Percentiles rank a stretch among this genome's conserved stretches.
phyloP scores from a whole-genome alignment of 805 yeast species.

The Priceomyces castillae region DNA sequence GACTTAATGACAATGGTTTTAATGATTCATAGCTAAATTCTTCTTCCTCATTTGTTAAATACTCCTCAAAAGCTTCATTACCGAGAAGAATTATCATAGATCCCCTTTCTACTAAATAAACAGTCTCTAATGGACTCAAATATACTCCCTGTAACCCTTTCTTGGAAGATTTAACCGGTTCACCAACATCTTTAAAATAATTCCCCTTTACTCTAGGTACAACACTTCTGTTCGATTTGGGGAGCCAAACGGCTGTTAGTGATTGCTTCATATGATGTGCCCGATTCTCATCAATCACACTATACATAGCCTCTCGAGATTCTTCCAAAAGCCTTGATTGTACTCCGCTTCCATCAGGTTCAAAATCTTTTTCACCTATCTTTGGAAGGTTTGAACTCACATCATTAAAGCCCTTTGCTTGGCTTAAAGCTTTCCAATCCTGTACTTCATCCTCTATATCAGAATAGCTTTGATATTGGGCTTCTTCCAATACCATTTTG shows the following conservation, averaged over 20 bases:
- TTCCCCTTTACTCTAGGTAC: constrained; percentile 62
- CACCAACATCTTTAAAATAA: constrained; percentile 73
- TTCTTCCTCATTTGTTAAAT: constrained; percentile 17
- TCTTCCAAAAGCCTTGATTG: constrained; percentile 49
- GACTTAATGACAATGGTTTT: constrained; percentile 55
- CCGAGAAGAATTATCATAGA: constrained; percentile 31
- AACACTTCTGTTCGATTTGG: constrained; percentile 23
- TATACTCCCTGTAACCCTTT: constrained; percentile 31
- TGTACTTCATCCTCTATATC: constrained; percentile 29
- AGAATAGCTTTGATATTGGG: neutral
- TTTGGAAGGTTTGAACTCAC: constrained; percentile 45
- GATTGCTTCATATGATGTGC: constrained; percentile 49
- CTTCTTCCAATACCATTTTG: neutral
- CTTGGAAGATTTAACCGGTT: constrained; percentile 27
- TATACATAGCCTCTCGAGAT: constrained; percentile 70
- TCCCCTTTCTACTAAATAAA: constrained; percentile 83
- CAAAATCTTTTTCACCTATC: constrained; percentile 83
- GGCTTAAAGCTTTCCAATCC: constrained; percentile 30
- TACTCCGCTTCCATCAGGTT: constrained; percentile 67
- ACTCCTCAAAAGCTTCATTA: constrained; percentile 18
- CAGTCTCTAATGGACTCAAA: constrained; percentile 63
- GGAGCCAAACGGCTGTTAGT: constrained; percentile 49
- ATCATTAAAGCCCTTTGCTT: constrained; percentile 1
- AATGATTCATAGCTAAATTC: constrained; percentile 23
- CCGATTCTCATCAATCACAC: constrained; percentile 53